Evolutionary conservation across 371 early-diverging fungal species (phyloP).

Genomic region (Syncephalastrum sp.): DNA sequence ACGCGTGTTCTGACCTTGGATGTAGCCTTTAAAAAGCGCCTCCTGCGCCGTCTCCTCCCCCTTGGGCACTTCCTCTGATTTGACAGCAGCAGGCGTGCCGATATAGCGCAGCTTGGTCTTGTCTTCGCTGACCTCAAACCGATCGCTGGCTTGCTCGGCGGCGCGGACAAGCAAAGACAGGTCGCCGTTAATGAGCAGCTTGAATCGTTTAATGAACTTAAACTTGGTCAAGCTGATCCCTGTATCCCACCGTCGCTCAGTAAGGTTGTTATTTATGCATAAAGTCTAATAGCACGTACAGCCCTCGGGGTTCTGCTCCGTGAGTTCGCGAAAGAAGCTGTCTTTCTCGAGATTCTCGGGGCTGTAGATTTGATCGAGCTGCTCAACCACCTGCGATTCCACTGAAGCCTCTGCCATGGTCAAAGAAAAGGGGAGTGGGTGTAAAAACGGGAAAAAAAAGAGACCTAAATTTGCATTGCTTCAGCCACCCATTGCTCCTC

Average conservation of each 20-base stretch:
- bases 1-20: constrained; percentile 23
- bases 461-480: too few species aligned
- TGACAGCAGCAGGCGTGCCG: neutral
- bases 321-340: constrained; percentile 42
- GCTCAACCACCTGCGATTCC: constrained; percentile 22
- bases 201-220: constrained; percentile 41
- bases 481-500: too few species aligned
- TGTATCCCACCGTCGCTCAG: constrained; percentile 6
- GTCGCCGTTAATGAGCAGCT: constrained; percentile 36
- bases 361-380: constrained; percentile 33
- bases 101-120: constrained; percentile 37
- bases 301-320: constrained; percentile 39
- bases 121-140: constrained; percentile 37
- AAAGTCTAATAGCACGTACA: constrained; percentile 22
- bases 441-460: too few species aligned
- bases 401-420: too few species aligned
- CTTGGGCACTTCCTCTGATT: constrained; percentile 15
- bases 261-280: neutral
- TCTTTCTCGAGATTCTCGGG: constrained; percentile 40
- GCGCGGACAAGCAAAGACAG: constrained; percentile 27
- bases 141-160: constrained; percentile 18
- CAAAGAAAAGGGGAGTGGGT: too few species aligned
- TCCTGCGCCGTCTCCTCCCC: constrained; percentile 5
- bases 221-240: constrained; percentile 48
- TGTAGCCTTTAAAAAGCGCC: constrained; percentile 10